These are phyloP conservation scores for Talaromyces borbonicus DNA, from an alignment of 495 filamentous ascomycete genomes.

Conservation along the genomic window DNA sequence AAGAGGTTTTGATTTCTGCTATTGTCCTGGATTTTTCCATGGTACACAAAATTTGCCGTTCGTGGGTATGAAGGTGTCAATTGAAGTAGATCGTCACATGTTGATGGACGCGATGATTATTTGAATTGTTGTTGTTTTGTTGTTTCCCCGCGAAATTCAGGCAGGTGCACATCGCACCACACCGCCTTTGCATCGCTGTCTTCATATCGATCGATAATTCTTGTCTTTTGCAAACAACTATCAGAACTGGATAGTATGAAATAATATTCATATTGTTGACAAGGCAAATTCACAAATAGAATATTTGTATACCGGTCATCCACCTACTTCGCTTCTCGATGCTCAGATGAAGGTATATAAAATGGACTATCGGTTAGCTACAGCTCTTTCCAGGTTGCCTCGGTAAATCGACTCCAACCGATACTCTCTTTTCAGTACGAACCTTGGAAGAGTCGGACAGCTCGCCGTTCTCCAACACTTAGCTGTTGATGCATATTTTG, in stretches of 20 bases:
- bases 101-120: background rate
- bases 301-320: background rate
- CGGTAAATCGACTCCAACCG: slow-evolving; percentile 1
- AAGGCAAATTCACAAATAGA: too few species aligned
- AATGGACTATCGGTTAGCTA: background rate
- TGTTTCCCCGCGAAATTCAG: too few species aligned
- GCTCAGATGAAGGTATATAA: background rate
- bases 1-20: slow-evolving; percentile 52
- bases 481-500: background rate
- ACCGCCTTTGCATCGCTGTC: too few species aligned
- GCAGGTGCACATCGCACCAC: too few species aligned
- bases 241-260: too few species aligned
- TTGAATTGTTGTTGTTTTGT: background rate
- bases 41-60: too few species aligned
- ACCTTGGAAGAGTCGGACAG: too few species aligned
- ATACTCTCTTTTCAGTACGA: too few species aligned
- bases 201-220: too few species aligned
- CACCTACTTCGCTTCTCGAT: background rate
- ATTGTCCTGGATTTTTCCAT: slow-evolving; percentile 44
- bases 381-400: background rate
- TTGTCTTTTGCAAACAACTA: too few species aligned
- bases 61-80: background rate
- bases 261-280: too few species aligned
- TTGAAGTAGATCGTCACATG: background rate
- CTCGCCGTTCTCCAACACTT: too few species aligned